Evolutionary conservation across 2,329 filamentous ascomycete genomes (phyloP), one percentile per base, ranked within the genome.

Genomic region (Monosporascus sp.): DNA sequence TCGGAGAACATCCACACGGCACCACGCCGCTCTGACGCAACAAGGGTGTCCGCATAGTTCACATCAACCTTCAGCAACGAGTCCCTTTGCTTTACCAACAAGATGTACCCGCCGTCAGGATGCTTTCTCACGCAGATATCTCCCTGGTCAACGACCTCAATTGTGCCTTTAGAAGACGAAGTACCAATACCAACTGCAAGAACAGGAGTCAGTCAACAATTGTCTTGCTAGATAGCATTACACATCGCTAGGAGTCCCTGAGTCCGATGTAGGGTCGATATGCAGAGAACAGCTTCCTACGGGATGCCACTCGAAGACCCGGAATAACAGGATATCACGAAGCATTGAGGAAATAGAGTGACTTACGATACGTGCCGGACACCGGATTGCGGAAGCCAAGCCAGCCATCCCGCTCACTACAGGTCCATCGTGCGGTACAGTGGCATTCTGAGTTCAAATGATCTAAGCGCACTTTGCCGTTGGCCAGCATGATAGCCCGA

Each of bases 331-430:
- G 5, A 14, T 14, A 35, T 11, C 31, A 35, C 31, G 24, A 22
- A 24, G n/a, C 31, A 35, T 5, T 5, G 3, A 5, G 17, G 14
- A 16, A 16, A 14, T 14, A 16, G 9, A 6, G n/a, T 44, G 26
- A 46, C 43, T 17, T 46, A 46, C 43, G 61, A 35, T 67, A 65
- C 1, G 54, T 67, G 0, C 65, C 63, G 2, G 68, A 70, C 3
- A 66, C 62, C 20, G 60, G 62, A 53, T 72, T 70, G 22, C 61
- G 61, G 49, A 74, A 74, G 0, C 72, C 72, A 0, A 73, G 55
- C 69, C 70, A 74, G 2, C 70, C 68, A 7, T 69, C 60, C 31
- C 58, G 63, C 40, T 74, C 71, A n/a, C 69, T 62, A 48, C 72
- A 74, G 20, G 55, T 50, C 72, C 72, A 74, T 44, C 72, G 67